phyloP scores from a whole-genome alignment of 225 moss, liverwort and hornwort genomes.

The Physcomitrium patens region DNA sequence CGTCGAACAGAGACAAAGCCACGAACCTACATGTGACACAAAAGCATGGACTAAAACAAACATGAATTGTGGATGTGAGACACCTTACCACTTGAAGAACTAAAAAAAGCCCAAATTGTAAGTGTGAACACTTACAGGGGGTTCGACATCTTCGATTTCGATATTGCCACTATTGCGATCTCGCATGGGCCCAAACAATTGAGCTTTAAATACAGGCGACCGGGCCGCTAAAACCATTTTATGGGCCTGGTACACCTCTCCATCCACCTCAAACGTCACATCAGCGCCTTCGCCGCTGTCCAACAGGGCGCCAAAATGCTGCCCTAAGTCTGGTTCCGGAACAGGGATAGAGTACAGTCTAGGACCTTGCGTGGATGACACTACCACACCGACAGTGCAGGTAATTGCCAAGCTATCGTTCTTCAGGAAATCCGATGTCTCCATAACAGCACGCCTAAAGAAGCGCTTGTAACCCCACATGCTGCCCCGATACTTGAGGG shows the following conservation, averaged over 20 bases:
- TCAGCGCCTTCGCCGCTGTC: conserved; percentile 89
- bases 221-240: conserved; percentile 91
- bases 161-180: conserved; percentile 92
- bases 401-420: conserved; percentile 97
- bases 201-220: conserved; percentile 97
- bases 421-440: conserved; percentile 95
- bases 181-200: conserved; percentile 93
- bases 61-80: background rate
- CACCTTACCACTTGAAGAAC: background rate
- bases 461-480: conserved; percentile 99
- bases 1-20: background rate
- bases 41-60: background rate
- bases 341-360: conserved; percentile 78
- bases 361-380: conserved; percentile 87
- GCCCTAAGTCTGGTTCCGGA: conserved; percentile 90
- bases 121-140: conserved; percentile 54
- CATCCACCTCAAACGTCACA: conserved; percentile 94
- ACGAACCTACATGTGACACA: background rate
- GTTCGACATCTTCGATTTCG: conserved; percentile 88
- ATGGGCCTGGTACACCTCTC: conserved; percentile 88
- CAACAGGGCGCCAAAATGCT: conserved; percentile 84
- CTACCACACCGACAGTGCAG: conserved; percentile 94
- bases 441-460: conserved; percentile 83
- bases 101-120: conserved; percentile 4
- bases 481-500: conserved; percentile 95